Evolutionary conservation across 805 yeast genomes (phyloP), one percentile per base, ranked within the genome.

Genomic region (Yarrowia hollandica): DNA sequence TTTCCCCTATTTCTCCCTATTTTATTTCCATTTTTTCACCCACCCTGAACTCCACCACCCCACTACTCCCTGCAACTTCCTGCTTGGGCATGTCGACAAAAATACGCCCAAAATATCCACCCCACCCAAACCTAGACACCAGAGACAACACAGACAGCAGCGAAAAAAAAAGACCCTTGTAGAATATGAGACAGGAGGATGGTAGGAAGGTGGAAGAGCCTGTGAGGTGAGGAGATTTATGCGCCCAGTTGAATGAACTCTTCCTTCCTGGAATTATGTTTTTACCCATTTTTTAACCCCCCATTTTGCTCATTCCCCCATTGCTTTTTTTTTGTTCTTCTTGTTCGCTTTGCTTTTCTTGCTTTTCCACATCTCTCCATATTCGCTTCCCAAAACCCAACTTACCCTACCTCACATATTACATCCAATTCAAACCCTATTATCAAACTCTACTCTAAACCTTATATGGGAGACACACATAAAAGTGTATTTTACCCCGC

Each of bases 61-160:
- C 28, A 26, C 42, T 10, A 14, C 42, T 21, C 41, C 26, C 26
- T 38, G 44, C 28, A 38, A n/a, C 44, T 15, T 15, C 46, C 46
- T 4, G 28, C 44, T 38, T 38, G 44, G 46, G 46, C 46, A 41
- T 41, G 48, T 26, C 48, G 48, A 39, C 21, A 26, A 41, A 22
- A 41, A 26, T 26, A 41, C 48, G 48, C 33, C 48, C 48, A 41
- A 41, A 41, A 25, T 41, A 41, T 41, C 48, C 48, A 39, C 46
- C 46, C 48, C 48, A 41, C 48, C 30, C 48, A 41, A 41, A 41
- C 48, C 33, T 41, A 41, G 31, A 23, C 23, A 26, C 11, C 16
- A 14, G 15, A 14, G n/a, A 19, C 18, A 26, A 16, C n/a, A 25
- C 30, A 25, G 14, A 23, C 38, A 16, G 6, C n/a, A 16, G 10